Evolutionary conservation across 768 basidiomycete species (phyloP).

Genomic region (Pseudohyphozyma bogoriensis): DNA sequence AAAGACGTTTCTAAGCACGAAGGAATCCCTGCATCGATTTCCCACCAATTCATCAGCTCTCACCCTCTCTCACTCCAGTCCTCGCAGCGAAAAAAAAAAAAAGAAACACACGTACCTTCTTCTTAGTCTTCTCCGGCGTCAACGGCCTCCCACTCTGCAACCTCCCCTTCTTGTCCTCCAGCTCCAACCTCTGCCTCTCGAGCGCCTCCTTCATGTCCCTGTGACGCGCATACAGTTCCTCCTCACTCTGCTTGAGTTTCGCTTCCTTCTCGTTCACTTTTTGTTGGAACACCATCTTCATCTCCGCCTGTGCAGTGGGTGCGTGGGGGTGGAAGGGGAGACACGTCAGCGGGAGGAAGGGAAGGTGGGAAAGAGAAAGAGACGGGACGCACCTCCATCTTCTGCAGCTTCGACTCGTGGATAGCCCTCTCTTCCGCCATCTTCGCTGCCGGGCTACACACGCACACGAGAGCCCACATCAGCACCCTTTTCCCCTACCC

Average conservation of each 20-base stretch:
- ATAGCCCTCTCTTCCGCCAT: conserved; percentile 90
- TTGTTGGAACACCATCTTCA: conserved; percentile 98
- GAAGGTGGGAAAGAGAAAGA: not conserved
- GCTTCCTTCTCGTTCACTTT: conserved; percentile 99
- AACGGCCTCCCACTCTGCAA: conserved; percentile 88
- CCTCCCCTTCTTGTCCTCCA: conserved; percentile 88
- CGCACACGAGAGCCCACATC: no score
- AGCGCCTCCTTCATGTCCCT: conserved; percentile 99
- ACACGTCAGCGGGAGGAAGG: no score
- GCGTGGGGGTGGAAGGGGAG: not conserved
- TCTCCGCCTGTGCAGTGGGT: conserved; percentile 64
- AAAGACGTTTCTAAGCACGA: no score
- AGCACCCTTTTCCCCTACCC: no score
- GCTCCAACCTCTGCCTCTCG: conserved; percentile 86
- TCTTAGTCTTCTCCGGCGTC: conserved; percentile 96
- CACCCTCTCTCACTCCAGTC: conserved; percentile 53
- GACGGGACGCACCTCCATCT: conserved; percentile 64
- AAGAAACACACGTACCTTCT: conserved; percentile 39
- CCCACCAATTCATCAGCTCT: no score
- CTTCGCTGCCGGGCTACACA: conserved; percentile 76
- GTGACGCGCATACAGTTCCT: conserved; percentile 96
- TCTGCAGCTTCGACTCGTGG: conserved; percentile 93
- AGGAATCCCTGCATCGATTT: no score
- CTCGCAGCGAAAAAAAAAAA: conserved; percentile 33
- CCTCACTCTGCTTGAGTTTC: conserved; percentile 97